A percentile compares a stretch with the other conserved stretches of the same genome.
Conservation (phyloP, 1,284 basidiomycete species). For the Austroboletus olivaceoglutinosus region DNA sequence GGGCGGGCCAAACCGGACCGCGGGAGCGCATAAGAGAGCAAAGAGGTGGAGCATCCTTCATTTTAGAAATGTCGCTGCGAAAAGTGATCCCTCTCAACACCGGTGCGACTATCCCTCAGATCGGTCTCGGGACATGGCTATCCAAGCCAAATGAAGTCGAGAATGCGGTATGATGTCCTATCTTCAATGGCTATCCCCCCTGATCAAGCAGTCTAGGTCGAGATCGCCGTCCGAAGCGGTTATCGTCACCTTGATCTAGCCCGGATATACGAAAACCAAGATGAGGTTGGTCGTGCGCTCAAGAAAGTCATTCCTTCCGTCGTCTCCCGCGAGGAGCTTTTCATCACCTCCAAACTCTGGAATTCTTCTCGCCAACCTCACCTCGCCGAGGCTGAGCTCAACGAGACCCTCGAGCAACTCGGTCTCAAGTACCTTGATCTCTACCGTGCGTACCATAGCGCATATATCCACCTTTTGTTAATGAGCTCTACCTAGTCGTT, state of each 20-base stretch:
- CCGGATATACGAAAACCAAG: slow-evolving; percentile 70
- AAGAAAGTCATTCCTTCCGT: slow-evolving; percentile 79
- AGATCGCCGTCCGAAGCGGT: slow-evolving; percentile 67
- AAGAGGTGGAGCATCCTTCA: background rate
- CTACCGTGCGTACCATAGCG: slow-evolving; percentile 49
- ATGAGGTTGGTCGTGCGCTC: slow-evolving; percentile 69
- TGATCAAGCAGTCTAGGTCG: slow-evolving; percentile 48
- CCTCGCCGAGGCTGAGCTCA: slow-evolving; percentile 68
- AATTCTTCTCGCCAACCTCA: slow-evolving; percentile 64
- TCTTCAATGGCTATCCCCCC: background rate
- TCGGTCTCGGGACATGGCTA: slow-evolving; percentile 84
- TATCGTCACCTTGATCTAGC: slow-evolving; percentile 83
- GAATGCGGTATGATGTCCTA: slow-evolving; percentile 55
- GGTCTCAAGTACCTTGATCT: slow-evolving; percentile 77
- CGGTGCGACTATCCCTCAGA: slow-evolving; percentile 58
- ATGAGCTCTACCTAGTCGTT: slow-evolving; percentile 50
- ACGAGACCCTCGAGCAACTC: slow-evolving; percentile 71
- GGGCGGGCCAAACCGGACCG: slow-evolving; percentile 10
- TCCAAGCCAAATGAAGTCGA: slow-evolving; percentile 77
- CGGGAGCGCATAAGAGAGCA: background rate
- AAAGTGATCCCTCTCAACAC: slow-evolving; percentile 54
- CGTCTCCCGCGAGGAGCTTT: slow-evolving; percentile 79
- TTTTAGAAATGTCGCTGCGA: slow-evolving; percentile 53
- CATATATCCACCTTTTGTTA: slow-evolving; percentile 1
- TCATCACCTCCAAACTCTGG: slow-evolving; percentile 84